A percentile compares a stretch with the other conserved stretches of the same genome.
Conservation (phyloP, 768 basidiomycete species). For the Tylopilus vinaceipallidus region DNA sequence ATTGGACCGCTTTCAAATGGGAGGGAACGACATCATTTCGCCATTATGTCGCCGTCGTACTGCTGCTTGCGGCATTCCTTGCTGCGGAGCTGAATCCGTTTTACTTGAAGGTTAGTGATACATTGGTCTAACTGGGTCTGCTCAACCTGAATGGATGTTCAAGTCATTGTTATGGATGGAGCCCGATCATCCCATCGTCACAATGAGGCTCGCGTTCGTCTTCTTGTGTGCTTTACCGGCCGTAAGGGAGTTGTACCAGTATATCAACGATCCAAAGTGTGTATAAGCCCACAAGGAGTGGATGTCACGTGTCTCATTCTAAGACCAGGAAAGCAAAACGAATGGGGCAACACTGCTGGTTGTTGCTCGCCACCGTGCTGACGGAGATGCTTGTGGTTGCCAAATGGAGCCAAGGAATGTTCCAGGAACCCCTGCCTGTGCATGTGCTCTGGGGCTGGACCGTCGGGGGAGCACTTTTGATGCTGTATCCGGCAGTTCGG, state of each 20-base stretch:
- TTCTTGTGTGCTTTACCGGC: slow-evolving; percentile 88
- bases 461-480: slow-evolving; percentile 54
- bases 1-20: slow-evolving; percentile 89
- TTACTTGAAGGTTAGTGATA: slow-evolving; percentile 68
- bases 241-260: slow-evolving; percentile 80
- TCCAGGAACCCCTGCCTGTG: slow-evolving; percentile 58
- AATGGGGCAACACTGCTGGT: slow-evolving; percentile 90
- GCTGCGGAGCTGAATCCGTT: slow-evolving; percentile 87
- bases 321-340: slow-evolving; percentile 68
- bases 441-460: slow-evolving; percentile 66
- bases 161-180: slow-evolving; percentile 76
- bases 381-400: slow-evolving; percentile 78
- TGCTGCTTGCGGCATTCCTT: slow-evolving; percentile 74
- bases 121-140: slow-evolving; percentile 20
- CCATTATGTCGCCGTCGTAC: slow-evolving; percentile 72
- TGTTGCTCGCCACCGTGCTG: slow-evolving; percentile 79
- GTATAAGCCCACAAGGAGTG: slow-evolving; percentile 15
- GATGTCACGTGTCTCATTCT: slow-evolving; percentile 1
- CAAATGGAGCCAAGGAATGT: slow-evolving; percentile 81
- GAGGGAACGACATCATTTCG: slow-evolving; percentile 73
- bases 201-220: slow-evolving; percentile 66
- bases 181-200: slow-evolving; percentile 83
- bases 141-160: slow-evolving; percentile 36
- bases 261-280: slow-evolving; percentile 79
- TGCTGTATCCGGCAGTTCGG: slow-evolving; percentile 67